Evolutionary conservation across 2,329 filamentous ascomycete species (phyloP), one percentile per base, ranked within the genome.

Genomic region (Diaporthe australafricana): DNA sequence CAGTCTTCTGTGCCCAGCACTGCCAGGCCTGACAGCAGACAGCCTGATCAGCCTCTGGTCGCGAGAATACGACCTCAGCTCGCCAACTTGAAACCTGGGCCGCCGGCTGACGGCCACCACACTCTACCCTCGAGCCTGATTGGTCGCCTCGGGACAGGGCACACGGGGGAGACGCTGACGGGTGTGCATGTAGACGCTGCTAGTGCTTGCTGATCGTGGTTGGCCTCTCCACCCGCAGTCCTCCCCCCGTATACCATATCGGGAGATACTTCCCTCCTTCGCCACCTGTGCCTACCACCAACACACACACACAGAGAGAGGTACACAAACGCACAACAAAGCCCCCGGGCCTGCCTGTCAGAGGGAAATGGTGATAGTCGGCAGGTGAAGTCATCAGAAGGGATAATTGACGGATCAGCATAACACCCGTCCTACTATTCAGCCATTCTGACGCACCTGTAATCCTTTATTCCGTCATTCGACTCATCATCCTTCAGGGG

Each of bases 11-110:
- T n/a, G n/a, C n/a, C n/a, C n/a, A n/a, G n/a, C n/a, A n/a, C n/a
- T n/a, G 40, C n/a, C 57, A 32, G 40, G 40, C 56, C 40, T 50
- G 42, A 45, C 42, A 45, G 42, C 8, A n/a, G n/a, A n/a, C n/a
- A n/a, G n/a, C 42, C 17, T 35, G 63, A 68, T 55, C 50, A 30
- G 25, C 66, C 20, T 27, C 17, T 69, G 53, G 66, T 60, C 66
- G 53, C 66, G 35, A 40, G 53, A 4, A 47, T 57, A 27, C 20
- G 66, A 57, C 66, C 66, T 60, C 67, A 60, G 60, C 67, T 69
- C 53, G 52, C 67, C 45, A 69, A 57, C 67, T 50, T 69, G 67
- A 69, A 69, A 69, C 67, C 47, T 52, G 42, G 45, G 42, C 67
- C 67, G 47, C 42, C 53, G 40, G 32, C 67, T 60, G 67, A 60